A percentile compares a stretch with the other conserved stretches of the same genome.
Evolutionary conservation across 257 asterid genomes (phyloP).

Genomic region (Marsdenia floribunda): DNA sequence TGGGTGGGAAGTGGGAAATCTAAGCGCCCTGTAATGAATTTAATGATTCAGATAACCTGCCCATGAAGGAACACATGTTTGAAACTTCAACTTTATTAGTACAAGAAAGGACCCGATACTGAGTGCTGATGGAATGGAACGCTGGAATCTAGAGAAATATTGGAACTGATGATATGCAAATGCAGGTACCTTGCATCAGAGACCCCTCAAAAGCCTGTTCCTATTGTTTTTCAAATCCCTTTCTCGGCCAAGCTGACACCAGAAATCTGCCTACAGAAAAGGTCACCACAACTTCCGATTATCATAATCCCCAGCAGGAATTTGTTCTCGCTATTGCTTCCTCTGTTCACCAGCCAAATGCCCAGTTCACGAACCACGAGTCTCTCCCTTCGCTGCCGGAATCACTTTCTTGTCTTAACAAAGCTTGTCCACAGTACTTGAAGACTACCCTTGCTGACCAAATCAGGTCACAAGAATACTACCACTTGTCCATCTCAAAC

Average conservation of each 20-base stretch:
- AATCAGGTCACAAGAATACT: conserved; percentile 55
- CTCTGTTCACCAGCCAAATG: conserved; percentile 35
- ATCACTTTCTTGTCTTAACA: conserved; percentile 26
- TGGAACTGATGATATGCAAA: neutral
- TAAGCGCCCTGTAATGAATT: neutral
- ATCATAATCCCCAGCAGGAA: conserved; percentile 22
- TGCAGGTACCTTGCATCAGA: conserved; percentile 53
- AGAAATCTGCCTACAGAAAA: conserved; percentile 16
- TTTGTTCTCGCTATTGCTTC: conserved; percentile 39
- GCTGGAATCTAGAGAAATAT: neutral
- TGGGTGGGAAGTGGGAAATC: too few species aligned
- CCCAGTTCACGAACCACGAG: conserved; percentile 69
- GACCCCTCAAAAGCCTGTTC: conserved; percentile 45
- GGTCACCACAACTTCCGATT: conserved; percentile 16
- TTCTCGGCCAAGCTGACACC: conserved; percentile 8
- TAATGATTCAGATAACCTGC: conserved; percentile 30
- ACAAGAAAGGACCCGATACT: neutral
- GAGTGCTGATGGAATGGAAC: neutral
- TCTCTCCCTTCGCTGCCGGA: conserved; percentile 47
- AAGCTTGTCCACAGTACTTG: conserved; percentile 36
- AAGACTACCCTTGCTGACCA: conserved; percentile 42
- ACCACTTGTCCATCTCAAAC: conserved; percentile 37
- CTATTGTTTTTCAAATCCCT: conserved; percentile 29
- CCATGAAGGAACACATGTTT: conserved; percentile 7
- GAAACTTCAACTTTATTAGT: conserved; percentile 3